Percentiles rank a stretch among this genome's conserved stretches.
These are phyloP conservation scores for Thelephora aurantiotincta DNA, from an alignment of 768 basidiomycete genomes.

Conservation along the genomic window DNA sequence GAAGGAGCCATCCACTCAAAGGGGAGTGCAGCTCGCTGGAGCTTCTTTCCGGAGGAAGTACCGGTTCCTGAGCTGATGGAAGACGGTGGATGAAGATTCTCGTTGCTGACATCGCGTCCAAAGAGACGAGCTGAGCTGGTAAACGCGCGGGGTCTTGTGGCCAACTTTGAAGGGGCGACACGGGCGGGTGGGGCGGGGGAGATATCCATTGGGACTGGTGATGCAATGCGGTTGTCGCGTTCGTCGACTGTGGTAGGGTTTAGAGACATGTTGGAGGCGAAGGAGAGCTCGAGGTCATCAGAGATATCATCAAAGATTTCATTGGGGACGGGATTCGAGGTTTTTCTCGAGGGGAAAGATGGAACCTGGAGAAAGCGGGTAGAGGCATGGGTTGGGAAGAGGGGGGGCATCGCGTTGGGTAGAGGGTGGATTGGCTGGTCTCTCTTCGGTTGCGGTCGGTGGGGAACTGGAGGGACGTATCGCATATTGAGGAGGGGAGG, in stretches of 20 bases:
- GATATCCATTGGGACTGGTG: conserved; percentile 66
- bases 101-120: conserved; percentile 63
- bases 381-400: conserved; percentile 22
- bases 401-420: conserved; percentile 37
- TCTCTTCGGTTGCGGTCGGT: conserved; percentile 29
- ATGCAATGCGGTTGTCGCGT: conserved; percentile 27
- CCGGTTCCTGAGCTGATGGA: conserved; percentile 19
- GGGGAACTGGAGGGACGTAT: conserved; percentile 27
- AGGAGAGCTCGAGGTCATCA: conserved; percentile 72
- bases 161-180: conserved; percentile 8
- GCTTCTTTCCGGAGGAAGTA: conserved; percentile 33
- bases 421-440: conserved; percentile 15
- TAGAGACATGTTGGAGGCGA: conserved; percentile 72
- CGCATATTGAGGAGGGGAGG: conserved; percentile 4
- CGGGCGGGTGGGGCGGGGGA: conserved; percentile 42
- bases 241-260: conserved; percentile 49
- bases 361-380: conserved; percentile 28
- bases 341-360: conserved; percentile 32
- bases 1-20: conserved; percentile 37
- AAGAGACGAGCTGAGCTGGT: conserved; percentile 57
- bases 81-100: conserved; percentile 17
- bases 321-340: conserved; percentile 26
- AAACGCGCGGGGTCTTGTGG: conserved; percentile 43
- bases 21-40: conserved; percentile 51
- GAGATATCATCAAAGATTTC: conserved; percentile 38